phyloP scores from a whole-genome alignment of 805 yeast genomes.

The Lachancea quebecensis region DNA sequence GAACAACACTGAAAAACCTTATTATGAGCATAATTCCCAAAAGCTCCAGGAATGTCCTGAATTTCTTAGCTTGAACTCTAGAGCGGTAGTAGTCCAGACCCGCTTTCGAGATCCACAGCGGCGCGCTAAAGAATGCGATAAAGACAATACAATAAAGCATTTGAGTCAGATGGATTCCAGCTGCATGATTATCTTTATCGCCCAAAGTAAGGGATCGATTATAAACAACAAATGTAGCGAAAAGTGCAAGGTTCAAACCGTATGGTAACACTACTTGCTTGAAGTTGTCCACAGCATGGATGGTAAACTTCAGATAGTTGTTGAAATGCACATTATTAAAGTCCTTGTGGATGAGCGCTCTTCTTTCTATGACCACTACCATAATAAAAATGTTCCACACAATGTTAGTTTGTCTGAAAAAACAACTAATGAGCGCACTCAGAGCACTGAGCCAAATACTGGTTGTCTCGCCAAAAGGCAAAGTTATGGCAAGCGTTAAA shows the following conservation, averaged over 20 bases:
- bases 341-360: conserved; percentile 37
- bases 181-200: conserved; percentile 77
- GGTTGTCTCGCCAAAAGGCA: conserved; percentile 31
- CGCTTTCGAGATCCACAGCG: conserved; percentile 55
- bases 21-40: conserved; percentile 40
- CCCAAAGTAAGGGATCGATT: conserved; percentile 90
- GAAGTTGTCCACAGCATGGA: conserved; percentile 34
- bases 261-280: conserved; percentile 41
- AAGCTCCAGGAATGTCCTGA: conserved; percentile 28
- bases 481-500: conserved; percentile 40
- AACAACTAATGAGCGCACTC: conserved; percentile 55
- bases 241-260: conserved; percentile 43
- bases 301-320: conserved; percentile 35
- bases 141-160: conserved; percentile 70
- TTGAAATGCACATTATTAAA: conserved; percentile 33
- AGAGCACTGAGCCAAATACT: conserved; percentile 43
- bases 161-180: conserved; percentile 70
- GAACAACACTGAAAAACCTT: conserved; percentile 61
- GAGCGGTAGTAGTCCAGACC: conserved; percentile 36
- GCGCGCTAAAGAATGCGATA: conserved; percentile 57
- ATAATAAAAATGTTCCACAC: conserved; percentile 70
- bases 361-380: conserved; percentile 47
- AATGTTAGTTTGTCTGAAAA: conserved; percentile 87
- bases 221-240: conserved; percentile 47
- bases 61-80: conserved; percentile 26